These are phyloP conservation scores for Hypoxylon fragiforme DNA, from an alignment of 495 filamentous ascomycete genomes.

Conservation along the genomic window DNA sequence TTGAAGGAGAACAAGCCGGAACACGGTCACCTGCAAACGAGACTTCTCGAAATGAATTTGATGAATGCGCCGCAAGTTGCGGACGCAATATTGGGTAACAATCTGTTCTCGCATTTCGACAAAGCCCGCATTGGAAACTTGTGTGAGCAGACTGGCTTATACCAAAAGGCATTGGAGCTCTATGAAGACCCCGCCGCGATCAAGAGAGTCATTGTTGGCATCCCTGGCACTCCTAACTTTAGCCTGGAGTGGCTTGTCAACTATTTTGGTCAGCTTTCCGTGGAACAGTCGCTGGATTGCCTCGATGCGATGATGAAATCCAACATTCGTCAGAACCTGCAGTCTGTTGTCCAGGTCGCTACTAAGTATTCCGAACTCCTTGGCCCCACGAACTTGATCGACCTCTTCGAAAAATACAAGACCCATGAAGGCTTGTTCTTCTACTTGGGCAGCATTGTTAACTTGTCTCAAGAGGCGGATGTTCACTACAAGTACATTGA, in stretches of 20 bases:
- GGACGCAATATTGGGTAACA: conserved; percentile 94
- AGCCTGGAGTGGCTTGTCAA: conserved; percentile 85
- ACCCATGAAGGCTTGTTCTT: conserved; percentile 97
- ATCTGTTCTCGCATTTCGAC: conserved; percentile 97
- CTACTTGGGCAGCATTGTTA: conserved; percentile 97
- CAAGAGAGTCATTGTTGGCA: conserved; percentile 82
- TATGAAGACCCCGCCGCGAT: conserved; percentile 87
- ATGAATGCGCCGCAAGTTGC: conserved; percentile 95
- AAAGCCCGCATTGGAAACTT: conserved; percentile 81
- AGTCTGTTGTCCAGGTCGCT: conserved; percentile 89
- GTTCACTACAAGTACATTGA: conserved; percentile 99
- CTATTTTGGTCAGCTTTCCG: conserved; percentile 90
- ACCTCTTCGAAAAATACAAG: conserved; percentile 94
- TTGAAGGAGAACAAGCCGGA: conserved; percentile 93
- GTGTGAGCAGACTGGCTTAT: conserved; percentile 87
- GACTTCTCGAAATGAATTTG: conserved; percentile 96
- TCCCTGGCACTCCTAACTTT: conserved; percentile 78
- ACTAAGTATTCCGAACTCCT: conserved; percentile 98
- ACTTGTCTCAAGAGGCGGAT: conserved; percentile 91
- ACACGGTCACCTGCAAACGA: conserved; percentile 89
- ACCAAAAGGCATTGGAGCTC: conserved; percentile 89
- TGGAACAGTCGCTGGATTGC: conserved; percentile 93
- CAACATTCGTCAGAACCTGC: conserved; percentile 96
- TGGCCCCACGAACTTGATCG: conserved; percentile 85
- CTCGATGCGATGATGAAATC: conserved; percentile 92